A percentile compares a stretch with the other conserved stretches of the same genome.
These are phyloP conservation scores for Myxozyma neotropica DNA, from an alignment of 805 yeast genomes.

Conservation along the genomic window DNA sequence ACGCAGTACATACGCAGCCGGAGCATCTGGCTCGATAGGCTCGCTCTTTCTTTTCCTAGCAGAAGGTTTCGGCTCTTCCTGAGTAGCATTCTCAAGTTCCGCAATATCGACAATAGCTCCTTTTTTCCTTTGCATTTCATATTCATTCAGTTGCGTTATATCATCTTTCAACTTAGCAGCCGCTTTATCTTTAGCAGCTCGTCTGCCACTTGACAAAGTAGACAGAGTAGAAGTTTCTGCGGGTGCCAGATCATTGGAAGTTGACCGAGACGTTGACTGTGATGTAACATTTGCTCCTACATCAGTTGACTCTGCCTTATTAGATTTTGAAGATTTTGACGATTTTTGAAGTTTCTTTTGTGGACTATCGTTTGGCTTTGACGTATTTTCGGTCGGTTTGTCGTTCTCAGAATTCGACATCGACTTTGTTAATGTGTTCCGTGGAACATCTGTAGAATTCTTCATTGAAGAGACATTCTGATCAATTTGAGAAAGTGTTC, in stretches of 20 bases:
- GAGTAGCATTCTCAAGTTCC: constrained; percentile 13
- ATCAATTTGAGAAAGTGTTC: constrained; percentile 27
- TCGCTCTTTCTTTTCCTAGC: constrained; percentile 13
- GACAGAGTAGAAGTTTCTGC: background rate
- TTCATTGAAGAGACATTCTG: constrained; percentile 15
- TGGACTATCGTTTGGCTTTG: background rate
- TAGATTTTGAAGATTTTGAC: background rate
- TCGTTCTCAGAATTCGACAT: background rate
- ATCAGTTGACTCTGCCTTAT: no score
- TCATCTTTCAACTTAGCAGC: constrained; percentile 65
- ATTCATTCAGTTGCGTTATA: constrained; percentile 68
- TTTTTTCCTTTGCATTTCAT: constrained; percentile 56
- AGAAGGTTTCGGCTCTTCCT: background rate
- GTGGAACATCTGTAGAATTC: background rate
- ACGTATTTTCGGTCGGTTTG: background rate
- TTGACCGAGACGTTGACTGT: background rate
- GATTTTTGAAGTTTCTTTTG: no score
- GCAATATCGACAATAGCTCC: constrained; percentile 43
- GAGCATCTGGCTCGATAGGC: background rate
- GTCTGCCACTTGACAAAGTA: constrained; percentile 23
- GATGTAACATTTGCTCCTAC: background rate
- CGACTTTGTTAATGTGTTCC: background rate
- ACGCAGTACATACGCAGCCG: background rate
- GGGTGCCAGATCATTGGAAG: background rate
- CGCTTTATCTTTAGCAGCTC: constrained; percentile 66